These are phyloP conservation scores for Backusella westeae DNA, from an alignment of 192 early-diverging fungal genomes.

Conservation along the genomic window DNA sequence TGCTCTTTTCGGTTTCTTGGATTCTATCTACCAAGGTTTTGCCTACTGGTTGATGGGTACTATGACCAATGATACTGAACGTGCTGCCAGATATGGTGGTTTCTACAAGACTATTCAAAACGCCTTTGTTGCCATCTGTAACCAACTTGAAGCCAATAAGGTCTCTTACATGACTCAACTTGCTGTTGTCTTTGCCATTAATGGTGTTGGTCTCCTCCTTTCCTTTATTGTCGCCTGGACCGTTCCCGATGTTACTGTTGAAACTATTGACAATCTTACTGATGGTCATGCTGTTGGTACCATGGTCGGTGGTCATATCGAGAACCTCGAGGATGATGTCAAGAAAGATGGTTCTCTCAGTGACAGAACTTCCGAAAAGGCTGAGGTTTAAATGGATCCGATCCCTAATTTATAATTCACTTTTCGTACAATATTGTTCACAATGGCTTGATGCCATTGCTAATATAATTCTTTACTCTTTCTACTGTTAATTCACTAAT, in stretches of 20 bases:
- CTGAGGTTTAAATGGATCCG: background rate
- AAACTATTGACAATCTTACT: conserved; percentile 27
- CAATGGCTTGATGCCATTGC: background rate
- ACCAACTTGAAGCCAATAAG: conserved; percentile 62
- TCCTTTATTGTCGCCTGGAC: conserved; percentile 22
- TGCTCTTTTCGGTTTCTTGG: conserved; percentile 71
- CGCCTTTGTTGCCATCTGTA: conserved; percentile 66
- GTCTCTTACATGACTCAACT: conserved; percentile 49
- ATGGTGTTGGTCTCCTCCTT: conserved; percentile 30
- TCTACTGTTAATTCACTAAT: background rate
- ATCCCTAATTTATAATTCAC: background rate
- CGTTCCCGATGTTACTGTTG: conserved; percentile 37
- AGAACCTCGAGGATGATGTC: conserved; percentile 10
- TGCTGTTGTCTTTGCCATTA: conserved; percentile 22
- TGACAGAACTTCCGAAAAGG: background rate
- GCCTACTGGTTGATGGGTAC: conserved; percentile 88
- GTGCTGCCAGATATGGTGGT: conserved; percentile 71
- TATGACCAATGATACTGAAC: conserved; percentile 76
- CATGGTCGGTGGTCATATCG: conserved; percentile 38
- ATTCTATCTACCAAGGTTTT: conserved; percentile 81
- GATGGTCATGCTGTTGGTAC: conserved; percentile 26
- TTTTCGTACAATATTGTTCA: background rate
- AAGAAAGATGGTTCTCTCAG: conserved; percentile 8
- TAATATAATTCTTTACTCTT: background rate
- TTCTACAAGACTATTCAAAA: conserved; percentile 94